Conservation (phyloP, 352 stramenopile genomes). For the Pythium scleroteichum region DNA sequence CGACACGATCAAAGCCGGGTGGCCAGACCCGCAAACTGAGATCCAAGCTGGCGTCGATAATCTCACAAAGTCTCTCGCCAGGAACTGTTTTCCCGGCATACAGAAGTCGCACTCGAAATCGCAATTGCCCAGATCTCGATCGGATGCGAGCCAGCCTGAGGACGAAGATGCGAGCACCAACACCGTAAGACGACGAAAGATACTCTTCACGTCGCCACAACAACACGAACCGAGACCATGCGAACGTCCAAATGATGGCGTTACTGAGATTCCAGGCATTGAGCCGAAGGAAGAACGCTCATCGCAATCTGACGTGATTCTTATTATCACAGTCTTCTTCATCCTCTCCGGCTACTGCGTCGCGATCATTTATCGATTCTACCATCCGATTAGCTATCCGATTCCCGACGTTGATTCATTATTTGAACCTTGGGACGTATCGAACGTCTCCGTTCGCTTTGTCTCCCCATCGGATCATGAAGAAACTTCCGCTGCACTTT, state of each 20-base stretch:
- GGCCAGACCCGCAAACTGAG: too few species aligned
- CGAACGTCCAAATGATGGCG: too few species aligned
- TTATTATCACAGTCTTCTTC: conserved; percentile 20
- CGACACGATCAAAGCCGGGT: neutral
- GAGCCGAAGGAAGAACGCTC: neutral
- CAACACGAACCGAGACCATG: too few species aligned
- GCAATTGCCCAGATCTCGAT: too few species aligned
- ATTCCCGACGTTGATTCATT: conserved; percentile 38
- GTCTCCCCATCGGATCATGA: conserved; percentile 27
- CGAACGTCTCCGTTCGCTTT: conserved; percentile 44
- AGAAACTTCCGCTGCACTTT: conserved; percentile 24
- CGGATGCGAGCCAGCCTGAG: conserved; percentile 5
- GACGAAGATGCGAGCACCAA: conserved; percentile 4
- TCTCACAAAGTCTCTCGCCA: too few species aligned
- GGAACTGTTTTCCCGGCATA: too few species aligned
- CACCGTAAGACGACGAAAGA: too few species aligned
- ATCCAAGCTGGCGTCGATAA: too few species aligned
- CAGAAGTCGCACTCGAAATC: too few species aligned
- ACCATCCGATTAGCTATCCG: conserved; percentile 37
- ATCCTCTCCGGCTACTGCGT: conserved; percentile 42
- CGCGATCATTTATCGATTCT: conserved; percentile 45
- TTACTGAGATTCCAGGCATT: too few species aligned
- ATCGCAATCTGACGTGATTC: neutral
- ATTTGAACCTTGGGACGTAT: conserved; percentile 45
- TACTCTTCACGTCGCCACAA: too few species aligned